Evolutionary conservation across 352 stramenopile genomes (phyloP).

Genomic region (Pythium plurisporium): DNA sequence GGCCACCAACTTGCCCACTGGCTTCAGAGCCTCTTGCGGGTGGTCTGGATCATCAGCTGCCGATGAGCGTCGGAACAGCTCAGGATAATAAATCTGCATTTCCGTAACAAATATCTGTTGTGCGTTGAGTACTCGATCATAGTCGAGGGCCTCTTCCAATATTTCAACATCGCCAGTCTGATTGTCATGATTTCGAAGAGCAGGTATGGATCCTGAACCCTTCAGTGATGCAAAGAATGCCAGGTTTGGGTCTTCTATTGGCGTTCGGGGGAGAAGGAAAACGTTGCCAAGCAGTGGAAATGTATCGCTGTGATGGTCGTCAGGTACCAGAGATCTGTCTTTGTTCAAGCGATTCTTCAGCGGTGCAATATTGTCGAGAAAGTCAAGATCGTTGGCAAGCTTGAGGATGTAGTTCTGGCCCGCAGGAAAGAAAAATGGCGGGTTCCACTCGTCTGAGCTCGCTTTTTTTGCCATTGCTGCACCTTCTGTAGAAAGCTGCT

Average conservation of each 20-base stretch:
- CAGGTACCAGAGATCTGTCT: background rate
- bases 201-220: slow-evolving; percentile 11
- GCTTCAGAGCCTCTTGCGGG: background rate
- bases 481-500: slow-evolving; percentile 27
- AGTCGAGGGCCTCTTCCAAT: slow-evolving; percentile 33
- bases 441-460: slow-evolving; percentile 47
- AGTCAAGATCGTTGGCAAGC: slow-evolving; percentile 67
- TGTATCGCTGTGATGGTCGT: background rate
- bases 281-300: slow-evolving; percentile 71
- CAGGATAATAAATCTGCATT: slow-evolving; percentile 51
- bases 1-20: background rate
- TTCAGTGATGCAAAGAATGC: slow-evolving; percentile 32
- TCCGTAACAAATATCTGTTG: slow-evolving; percentile 61
- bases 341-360: slow-evolving; percentile 42
- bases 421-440: slow-evolving; percentile 57
- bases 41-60: background rate
- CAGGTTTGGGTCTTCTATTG: slow-evolving; percentile 54
- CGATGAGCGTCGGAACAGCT: slow-evolving; percentile 20
- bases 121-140: slow-evolving; percentile 43
- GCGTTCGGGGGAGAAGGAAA: slow-evolving; percentile 60
- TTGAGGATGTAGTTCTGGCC: slow-evolving; percentile 76
- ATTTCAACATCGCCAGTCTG: slow-evolving; percentile 20
- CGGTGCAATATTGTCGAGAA: slow-evolving; percentile 51
- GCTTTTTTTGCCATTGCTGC: background rate
- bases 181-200: slow-evolving; percentile 13